These are phyloP conservation scores for Cercospora berteroae DNA, from an alignment of 2,329 filamentous ascomycete genomes.

Conservation along the genomic window DNA sequence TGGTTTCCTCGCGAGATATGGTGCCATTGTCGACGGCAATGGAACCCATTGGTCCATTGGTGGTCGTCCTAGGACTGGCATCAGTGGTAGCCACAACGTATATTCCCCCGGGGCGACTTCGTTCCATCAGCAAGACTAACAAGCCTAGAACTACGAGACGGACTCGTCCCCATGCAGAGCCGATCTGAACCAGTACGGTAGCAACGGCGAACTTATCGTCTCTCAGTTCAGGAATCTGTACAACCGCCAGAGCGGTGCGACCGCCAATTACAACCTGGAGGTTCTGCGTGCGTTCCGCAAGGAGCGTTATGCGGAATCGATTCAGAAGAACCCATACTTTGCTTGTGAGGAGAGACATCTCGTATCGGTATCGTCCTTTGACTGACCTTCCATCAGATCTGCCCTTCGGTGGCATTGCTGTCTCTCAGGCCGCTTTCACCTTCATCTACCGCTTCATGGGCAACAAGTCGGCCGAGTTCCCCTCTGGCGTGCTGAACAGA, in stretches of 20 bases:
- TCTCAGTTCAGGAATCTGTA: constrained; percentile 30
- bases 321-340: constrained; percentile 38
- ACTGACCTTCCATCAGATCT: constrained; percentile 11
- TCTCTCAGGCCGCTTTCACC: constrained; percentile 35
- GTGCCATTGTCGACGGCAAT: constrained; percentile 27
- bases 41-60: constrained; percentile 23
- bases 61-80: constrained; percentile 22
- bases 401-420: constrained; percentile 33
- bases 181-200: constrained; percentile 35
- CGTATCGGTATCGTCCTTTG: neutral
- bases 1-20: constrained; percentile 23
- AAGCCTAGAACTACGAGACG: constrained; percentile 34
- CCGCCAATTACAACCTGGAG: constrained; percentile 35
- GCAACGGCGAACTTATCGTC: constrained; percentile 22
- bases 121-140: neutral
- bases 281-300: constrained; percentile 32
- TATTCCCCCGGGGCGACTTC: neutral
- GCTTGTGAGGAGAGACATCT: constrained; percentile 14
- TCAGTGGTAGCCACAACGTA: constrained; percentile 35
- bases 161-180: constrained; percentile 37
- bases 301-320: constrained; percentile 31
- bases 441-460: constrained; percentile 42
- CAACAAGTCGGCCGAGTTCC: constrained; percentile 42
- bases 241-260: constrained; percentile 23
- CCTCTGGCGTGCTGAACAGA: constrained; percentile 39